Conservation (phyloP, 208 protist species). For the Trichomonas tenax region DNA sequence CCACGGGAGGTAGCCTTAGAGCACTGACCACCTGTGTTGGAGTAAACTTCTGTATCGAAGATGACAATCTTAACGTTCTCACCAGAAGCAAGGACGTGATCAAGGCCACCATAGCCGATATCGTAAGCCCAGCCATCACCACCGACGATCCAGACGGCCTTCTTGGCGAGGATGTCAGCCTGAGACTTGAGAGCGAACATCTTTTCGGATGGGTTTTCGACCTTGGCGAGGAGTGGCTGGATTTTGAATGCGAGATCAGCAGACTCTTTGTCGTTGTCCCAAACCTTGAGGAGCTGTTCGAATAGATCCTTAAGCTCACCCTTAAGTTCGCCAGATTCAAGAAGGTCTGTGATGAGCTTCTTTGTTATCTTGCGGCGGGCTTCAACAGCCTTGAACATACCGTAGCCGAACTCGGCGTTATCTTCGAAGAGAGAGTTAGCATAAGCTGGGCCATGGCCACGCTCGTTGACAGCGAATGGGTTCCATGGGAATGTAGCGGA, state of each 20-base stretch:
- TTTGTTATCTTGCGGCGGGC: not conserved
- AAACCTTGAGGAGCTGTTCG: not conserved
- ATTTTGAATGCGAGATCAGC: not conserved
- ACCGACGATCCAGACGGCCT: too few relatives aligned
- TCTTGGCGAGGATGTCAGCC: too few relatives aligned
- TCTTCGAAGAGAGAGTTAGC: too few relatives aligned
- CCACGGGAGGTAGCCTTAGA: too few relatives aligned
- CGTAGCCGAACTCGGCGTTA: slow-evolving; percentile 52
- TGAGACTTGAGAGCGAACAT: not conserved
- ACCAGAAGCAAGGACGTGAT: slow-evolving; percentile 48
- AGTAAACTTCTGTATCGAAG: too few relatives aligned
- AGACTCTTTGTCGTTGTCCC: not conserved
- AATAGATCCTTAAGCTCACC: not conserved
- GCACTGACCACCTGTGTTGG: too few relatives aligned
- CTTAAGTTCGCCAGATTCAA: not conserved
- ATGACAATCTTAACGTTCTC: slow-evolving; percentile 35
- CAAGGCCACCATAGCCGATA: slow-evolving; percentile 39
- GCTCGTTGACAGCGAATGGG: slow-evolving; percentile 44
- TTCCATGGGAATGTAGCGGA: slow-evolving; percentile 33
- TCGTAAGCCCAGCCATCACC: too few relatives aligned
- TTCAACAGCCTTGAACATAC: slow-evolving; percentile 35
- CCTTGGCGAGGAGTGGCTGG: not conserved
- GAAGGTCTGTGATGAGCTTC: not conserved
- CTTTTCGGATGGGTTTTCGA: not conserved
- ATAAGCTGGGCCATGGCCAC: slow-evolving; percentile 51